Percentiles rank a stretch among this genome's conserved stretches.
Conservation (phyloP, 1,284 basidiomycete species). For the Coniferiporia sulphurascens region DNA sequence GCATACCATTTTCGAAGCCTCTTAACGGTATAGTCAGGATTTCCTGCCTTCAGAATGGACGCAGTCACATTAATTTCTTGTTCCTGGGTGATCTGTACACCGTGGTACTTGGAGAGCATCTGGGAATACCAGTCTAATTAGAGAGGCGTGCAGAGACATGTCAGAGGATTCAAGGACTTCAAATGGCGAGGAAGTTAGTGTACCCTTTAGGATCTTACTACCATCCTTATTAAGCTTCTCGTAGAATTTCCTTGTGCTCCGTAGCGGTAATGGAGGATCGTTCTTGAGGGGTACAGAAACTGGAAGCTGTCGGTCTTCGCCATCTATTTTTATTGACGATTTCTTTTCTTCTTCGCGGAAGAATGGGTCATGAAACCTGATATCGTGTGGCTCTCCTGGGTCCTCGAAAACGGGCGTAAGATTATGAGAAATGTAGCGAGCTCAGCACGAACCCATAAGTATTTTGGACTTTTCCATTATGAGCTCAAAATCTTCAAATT, state of each 20-base stretch:
- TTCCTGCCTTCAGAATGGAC: background rate
- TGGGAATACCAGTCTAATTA: background rate
- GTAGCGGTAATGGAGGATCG: too few relatives aligned
- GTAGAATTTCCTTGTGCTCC: background rate
- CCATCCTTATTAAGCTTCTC: background rate
- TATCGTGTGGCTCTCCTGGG: too few relatives aligned
- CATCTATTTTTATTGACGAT: too few relatives aligned
- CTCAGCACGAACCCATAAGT: too few relatives aligned
- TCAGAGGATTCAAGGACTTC: background rate
- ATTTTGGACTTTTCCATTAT: too few relatives aligned
- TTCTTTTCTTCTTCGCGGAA: too few relatives aligned
- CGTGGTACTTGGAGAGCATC: background rate
- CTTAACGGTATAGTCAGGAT: background rate
- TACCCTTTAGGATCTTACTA: background rate
- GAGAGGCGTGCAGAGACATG: background rate
- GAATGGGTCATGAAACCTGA: too few relatives aligned
- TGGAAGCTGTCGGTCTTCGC: too few relatives aligned
- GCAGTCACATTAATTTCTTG: background rate
- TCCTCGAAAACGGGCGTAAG: too few relatives aligned
- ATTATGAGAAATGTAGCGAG: too few relatives aligned
- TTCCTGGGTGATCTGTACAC: background rate
- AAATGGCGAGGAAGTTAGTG: background rate
- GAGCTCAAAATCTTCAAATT: too few relatives aligned
- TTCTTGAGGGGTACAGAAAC: too few relatives aligned
- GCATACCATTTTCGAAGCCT: background rate